Percentiles rank a stretch among this genome's conserved stretches.
phyloP scores from a whole-genome alignment of 176 grass and related monocot species.

The Aegilops sharonensis region DNA sequence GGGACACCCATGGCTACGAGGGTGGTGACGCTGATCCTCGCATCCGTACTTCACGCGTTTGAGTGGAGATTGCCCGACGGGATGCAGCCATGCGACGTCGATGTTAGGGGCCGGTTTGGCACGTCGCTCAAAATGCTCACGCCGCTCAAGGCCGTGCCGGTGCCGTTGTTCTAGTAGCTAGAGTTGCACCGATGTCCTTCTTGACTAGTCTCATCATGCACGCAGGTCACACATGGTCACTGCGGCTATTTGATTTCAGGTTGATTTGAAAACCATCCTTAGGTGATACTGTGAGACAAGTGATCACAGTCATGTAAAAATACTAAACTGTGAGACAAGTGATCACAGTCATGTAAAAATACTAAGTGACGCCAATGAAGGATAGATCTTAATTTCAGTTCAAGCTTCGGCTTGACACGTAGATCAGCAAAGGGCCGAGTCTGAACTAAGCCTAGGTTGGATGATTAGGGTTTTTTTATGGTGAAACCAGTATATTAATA shows the following conservation, averaged over 20 bases:
- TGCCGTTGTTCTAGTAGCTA: not conserved
- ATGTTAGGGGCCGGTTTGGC: constrained; percentile 45
- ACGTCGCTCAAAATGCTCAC: constrained; percentile 47
- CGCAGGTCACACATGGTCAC: not conserved
- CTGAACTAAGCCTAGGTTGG: too few species aligned
- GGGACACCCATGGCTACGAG: constrained; percentile 48
- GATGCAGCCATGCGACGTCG: constrained; percentile 43
- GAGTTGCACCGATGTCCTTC: not conserved
- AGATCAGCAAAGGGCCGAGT: too few species aligned
- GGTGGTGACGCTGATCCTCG: constrained; percentile 46
- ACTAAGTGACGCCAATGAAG: not conserved
- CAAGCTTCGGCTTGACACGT: not conserved
- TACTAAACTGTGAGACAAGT: too few species aligned
- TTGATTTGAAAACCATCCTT: not conserved
- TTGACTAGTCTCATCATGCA: not conserved
- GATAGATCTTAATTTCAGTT: not conserved
- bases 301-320: not conserved
- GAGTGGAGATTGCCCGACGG: constrained; percentile 56
- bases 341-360: not conserved
- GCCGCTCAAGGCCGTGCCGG: constrained; percentile 42
- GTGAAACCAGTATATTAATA: too few species aligned
- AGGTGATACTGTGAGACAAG: not conserved
- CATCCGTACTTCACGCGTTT: constrained; percentile 44
- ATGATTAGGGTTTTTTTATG: too few species aligned
- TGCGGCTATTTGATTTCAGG: not conserved